Evolutionary conservation across 2,329 filamentous ascomycete species (phyloP), one percentile per base, ranked within the genome.

Genomic region (Coniochaeta ligniaria): DNA sequence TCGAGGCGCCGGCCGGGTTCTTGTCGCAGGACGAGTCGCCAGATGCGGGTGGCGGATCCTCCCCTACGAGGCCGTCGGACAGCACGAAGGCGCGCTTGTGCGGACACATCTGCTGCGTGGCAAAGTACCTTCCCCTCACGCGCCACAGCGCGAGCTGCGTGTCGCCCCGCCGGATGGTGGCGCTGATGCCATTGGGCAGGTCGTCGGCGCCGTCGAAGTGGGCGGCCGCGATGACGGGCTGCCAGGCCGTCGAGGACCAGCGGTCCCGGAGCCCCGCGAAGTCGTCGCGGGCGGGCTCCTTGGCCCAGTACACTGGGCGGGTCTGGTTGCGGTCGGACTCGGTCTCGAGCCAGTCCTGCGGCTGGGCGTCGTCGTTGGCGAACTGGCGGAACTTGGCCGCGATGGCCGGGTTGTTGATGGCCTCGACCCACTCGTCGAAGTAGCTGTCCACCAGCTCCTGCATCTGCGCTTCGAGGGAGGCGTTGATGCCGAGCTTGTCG

Each of bases 351-450:
- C 79, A 84, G 50, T 90, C 84, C 47, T 86, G 74, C 1, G 78
- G 84, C n/a, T 93, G 91, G 16, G 79, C 72, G 33, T 22, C 54
- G 0, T 91, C 93, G 78, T 96, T 96, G 69, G 86, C 86, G 70
- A 96, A 96, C 74, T 96, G 92, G 47, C 80, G 77, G 79, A 96
- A 96, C 64, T 84, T 83, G 63, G 84, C 84, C 6, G 84, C 81
- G 41, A 88, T 83, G 57, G 84, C 82, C 0, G 90, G 89, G 61
- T 86, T 81, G 55, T 83, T 83, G 70, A 96, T 80, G 0, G 89
- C 90, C 72, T 94, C 90, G 16, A 90, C 91, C 92, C 92, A 96
- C 75, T 96, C 92, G 76, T 92, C 92, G 76, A 95, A 96, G 79
- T 88, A 96, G 17, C 84, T 85, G 65, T 86, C 88, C 6, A 96